These are phyloP conservation scores for Salix udensis DNA, from an alignment of 345 rosid genomes.

Conservation along the genomic window DNA sequence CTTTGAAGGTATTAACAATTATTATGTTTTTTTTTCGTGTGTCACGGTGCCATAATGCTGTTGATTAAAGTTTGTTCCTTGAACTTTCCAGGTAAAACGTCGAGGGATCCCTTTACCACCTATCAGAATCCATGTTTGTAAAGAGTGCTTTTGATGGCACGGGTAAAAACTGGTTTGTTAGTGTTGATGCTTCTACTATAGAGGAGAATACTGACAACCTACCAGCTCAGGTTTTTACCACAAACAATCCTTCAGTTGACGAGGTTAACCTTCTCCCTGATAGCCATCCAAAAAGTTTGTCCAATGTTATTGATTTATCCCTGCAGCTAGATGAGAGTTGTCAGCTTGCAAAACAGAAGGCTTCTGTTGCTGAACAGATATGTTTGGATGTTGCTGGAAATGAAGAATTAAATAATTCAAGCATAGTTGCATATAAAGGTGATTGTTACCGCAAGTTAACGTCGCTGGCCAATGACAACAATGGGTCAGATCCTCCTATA, in stretches of 20 bases:
- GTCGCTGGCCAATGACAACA: background rate
- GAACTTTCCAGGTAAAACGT: conserved; percentile 36
- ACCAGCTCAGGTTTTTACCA: conserved; percentile 2
- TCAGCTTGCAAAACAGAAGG: conserved; percentile 10
- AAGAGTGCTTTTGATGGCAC: conserved; percentile 44
- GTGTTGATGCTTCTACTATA: conserved; percentile 41
- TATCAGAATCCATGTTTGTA: conserved; percentile 49
- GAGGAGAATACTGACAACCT: conserved; percentile 13
- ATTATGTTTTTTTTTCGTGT: background rate
- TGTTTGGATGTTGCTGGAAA: conserved; percentile 5
- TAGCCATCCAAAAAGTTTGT: conserved; percentile 11
- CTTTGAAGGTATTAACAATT: conserved; percentile 41
- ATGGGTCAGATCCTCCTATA: conserved; percentile 9
- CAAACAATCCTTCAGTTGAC: conserved; percentile 1
- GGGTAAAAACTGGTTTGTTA: conserved; percentile 43
- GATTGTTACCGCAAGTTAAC: conserved; percentile 2
- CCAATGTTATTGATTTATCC: conserved; percentile 3
- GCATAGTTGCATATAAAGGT: conserved; percentile 1
- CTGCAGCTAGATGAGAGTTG: conserved; percentile 15
- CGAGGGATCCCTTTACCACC: conserved; percentile 41
- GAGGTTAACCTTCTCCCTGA: conserved; percentile 18
- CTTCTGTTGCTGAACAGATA: background rate
- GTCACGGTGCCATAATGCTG: background rate
- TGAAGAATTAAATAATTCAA: conserved; percentile 8
- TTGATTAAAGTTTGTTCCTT: background rate